Evolutionary conservation across 1,284 basidiomycete genomes (phyloP).

Genomic region (Leucocoprinus gongylophorus): DNA sequence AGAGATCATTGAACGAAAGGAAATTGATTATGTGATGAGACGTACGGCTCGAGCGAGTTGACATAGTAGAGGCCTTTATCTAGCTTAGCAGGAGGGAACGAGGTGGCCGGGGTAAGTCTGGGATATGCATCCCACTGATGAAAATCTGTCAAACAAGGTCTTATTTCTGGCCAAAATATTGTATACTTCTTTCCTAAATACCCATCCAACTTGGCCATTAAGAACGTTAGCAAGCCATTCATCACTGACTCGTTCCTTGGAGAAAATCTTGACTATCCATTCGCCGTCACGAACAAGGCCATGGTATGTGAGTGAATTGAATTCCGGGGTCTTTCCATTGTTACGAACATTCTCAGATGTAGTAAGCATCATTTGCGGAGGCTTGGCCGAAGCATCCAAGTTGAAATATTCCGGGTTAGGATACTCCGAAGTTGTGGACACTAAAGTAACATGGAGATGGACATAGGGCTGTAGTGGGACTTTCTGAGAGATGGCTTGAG

Average conservation of each 20-base stretch:
- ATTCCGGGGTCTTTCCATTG: conserved; percentile 59
- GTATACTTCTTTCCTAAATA: conserved; percentile 69
- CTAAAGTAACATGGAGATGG: conserved; percentile 82
- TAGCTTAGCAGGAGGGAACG: conserved; percentile 73
- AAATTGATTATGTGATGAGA: conserved; percentile 17
- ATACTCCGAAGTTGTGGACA: conserved; percentile 66
- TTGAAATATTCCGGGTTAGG: conserved; percentile 72
- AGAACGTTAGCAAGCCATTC: conserved; percentile 65
- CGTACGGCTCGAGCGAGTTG: conserved; percentile 81
- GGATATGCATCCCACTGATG: conserved; percentile 74
- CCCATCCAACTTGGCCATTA: conserved; percentile 68
- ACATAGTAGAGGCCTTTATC: conserved; percentile 80
- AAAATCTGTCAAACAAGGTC: conserved; percentile 1
- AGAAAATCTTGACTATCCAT: conserved; percentile 87
- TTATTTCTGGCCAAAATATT: conserved; percentile 1
- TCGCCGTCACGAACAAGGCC: conserved; percentile 50
- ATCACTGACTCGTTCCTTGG: conserved; percentile 55
- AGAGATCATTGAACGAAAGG: conserved; percentile 6
- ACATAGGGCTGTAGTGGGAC: conserved; percentile 73
- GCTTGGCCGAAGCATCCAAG: conserved; percentile 35
- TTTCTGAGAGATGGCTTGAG: conserved; percentile 37
- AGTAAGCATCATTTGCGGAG: conserved; percentile 72
- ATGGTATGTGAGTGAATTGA: conserved; percentile 89
- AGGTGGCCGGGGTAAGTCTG: conserved; percentile 55
- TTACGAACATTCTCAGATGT: conserved; percentile 50